Percentiles rank a stretch among this genome's conserved stretches.
These are phyloP conservation scores for Rhizopogon sp. DNA, from an alignment of 768 basidiomycete species.

Conservation along the genomic window DNA sequence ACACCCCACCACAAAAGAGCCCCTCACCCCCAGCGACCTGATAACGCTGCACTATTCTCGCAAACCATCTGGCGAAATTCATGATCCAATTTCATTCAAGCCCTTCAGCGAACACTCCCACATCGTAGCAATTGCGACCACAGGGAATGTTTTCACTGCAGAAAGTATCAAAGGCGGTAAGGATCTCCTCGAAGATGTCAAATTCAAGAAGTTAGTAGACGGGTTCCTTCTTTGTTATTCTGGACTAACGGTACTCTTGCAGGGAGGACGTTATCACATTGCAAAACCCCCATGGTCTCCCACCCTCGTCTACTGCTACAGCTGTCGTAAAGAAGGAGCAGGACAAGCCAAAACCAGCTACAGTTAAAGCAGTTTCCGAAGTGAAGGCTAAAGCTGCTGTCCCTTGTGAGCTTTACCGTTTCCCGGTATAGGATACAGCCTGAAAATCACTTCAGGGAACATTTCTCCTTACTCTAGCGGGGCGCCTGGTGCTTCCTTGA, in stretches of 20 bases:
- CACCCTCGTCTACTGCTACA: slow-evolving; percentile 42
- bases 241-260: slow-evolving; percentile 1
- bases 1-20: slow-evolving; percentile 71
- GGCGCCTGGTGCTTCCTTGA: slow-evolving; percentile 86
- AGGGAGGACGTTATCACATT: slow-evolving; percentile 91
- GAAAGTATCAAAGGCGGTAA: slow-evolving; percentile 84
- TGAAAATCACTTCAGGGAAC: slow-evolving; percentile 54
- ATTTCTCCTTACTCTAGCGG: slow-evolving; percentile 90
- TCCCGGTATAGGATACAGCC: not conserved
- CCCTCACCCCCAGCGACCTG: slow-evolving; percentile 66
- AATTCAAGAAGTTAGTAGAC: slow-evolving; percentile 70
- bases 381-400: slow-evolving; percentile 49
- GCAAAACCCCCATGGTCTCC: slow-evolving; percentile 83
- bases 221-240: not conserved
- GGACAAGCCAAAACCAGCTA: slow-evolving; percentile 19
- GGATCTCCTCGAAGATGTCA: slow-evolving; percentile 81
- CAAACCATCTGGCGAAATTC: slow-evolving; percentile 80
- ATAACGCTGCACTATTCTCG: slow-evolving; percentile 79
- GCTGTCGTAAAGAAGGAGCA: slow-evolving; percentile 32
- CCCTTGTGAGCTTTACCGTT: slow-evolving; percentile 50
- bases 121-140: slow-evolving; percentile 84
- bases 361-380: slow-evolving; percentile 31
- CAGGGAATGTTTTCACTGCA: slow-evolving; percentile 89
- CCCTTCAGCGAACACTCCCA: slow-evolving; percentile 96
- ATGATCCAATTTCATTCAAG: slow-evolving; percentile 98